Conservation (phyloP, 164 flowering plant genomes). For the Magnolia sinica region DNA sequence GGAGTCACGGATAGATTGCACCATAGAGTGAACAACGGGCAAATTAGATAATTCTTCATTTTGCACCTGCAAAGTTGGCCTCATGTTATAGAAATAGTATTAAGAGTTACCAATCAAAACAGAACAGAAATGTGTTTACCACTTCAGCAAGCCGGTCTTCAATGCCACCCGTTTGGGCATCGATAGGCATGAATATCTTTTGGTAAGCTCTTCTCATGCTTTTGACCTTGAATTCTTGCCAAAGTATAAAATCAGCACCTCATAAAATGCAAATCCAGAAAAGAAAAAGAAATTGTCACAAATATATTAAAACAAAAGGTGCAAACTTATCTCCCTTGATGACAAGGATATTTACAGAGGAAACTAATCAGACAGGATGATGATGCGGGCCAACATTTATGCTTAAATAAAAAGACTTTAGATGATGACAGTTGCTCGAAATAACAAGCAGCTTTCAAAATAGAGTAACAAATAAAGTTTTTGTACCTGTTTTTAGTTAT, state of each 20-base stretch:
- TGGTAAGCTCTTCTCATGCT: conserved; percentile 71
- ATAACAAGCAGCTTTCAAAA: neutral
- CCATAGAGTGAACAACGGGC: conserved; percentile 57
- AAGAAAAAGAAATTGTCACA: neutral
- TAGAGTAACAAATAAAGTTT: neutral
- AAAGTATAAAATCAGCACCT: conserved; percentile 10
- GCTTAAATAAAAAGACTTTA: no score
- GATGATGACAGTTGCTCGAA: neutral
- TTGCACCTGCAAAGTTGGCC: conserved; percentile 42
- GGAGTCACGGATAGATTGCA: conserved; percentile 79
- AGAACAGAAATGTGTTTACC: conserved; percentile 38
- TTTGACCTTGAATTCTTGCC: conserved; percentile 50
- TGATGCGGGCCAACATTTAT: no score
- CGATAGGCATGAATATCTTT: conserved; percentile 64
- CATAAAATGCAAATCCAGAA: neutral
- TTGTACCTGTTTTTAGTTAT: neutral
- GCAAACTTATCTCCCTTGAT: no score
- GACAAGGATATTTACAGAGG: neutral
- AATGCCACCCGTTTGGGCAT: conserved; percentile 38
- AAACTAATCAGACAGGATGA: no score
- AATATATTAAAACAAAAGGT: neutral
- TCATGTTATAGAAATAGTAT: neutral
- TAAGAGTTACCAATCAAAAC: neutral
- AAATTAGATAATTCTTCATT: conserved; percentile 44
- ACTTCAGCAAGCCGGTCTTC: conserved; percentile 70